Base-by-base conservation (phyloP, 169 alveolate genomes). In the Plasmodium berghei region DNA sequence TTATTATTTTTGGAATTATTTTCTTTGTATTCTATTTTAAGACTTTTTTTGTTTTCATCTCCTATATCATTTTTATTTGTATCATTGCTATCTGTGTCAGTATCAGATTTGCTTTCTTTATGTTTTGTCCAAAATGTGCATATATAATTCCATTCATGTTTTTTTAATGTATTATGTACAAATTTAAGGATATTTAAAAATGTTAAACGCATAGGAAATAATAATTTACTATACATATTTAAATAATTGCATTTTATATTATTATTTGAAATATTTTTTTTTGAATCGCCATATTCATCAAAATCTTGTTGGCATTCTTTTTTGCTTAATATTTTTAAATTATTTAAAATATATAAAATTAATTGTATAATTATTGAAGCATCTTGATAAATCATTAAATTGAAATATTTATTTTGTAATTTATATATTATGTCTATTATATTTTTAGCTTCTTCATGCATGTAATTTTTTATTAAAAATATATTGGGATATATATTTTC, bases 91-190 rank as follows among this genome's bases (percentile, higher is more conserved):
- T 58, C 10, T 4, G 34, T 20, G 5, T 9, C 9, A 20, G 0
- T 10, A 4, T 16, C 20, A 10, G 20, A 12, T 70, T 70, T 63
- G 24, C 14, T 70, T 22, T 9, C 4, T 10, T 22, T 18, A 3
- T 45, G 10, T 46, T 64, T 77, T 6, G 63, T 56, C 89, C 89
- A 77, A 52, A 77, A 77, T 69, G 66, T 77, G 48, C 89, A 77
- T 6, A 77, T 70, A 64, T 9, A 40, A 26, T 45, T 62, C 14
- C 56, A 3, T 9, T 24, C n/a, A 10, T 56, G 10, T 22, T 40
- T 56, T 52, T 77, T 62, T 14, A 58, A 16, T 56, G 45, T 63
- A n/a, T 16, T 14, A 52, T 77, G 89, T 0, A 64, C 12, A 9
- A 52, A 9, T 34, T 77, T 77, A 20, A 77, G 54, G 1, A 77